A percentile compares a stretch with the other conserved stretches of the same genome.
Evolutionary conservation across 2,329 filamentous ascomycete species (phyloP).

Genomic region (Fusarium sp.): DNA sequence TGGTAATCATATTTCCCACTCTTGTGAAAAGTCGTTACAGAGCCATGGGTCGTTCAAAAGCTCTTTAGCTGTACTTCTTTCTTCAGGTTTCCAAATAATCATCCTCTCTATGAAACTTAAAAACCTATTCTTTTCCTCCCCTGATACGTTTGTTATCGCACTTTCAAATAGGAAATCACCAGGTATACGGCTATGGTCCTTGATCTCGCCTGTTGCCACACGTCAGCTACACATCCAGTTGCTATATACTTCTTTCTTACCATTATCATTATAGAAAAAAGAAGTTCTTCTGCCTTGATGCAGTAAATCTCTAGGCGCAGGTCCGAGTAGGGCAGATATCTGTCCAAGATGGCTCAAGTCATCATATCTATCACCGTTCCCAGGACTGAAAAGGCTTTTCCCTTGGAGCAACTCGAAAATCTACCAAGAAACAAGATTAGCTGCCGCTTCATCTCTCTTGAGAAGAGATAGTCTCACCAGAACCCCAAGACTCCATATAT

Average conservation of each 20-base stretch:
- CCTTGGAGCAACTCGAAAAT: conserved; percentile 24
- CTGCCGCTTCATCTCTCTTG: fast-evolving
- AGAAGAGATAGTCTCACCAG: conserved; percentile 23
- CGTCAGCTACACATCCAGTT: not conserved
- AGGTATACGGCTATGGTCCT: conserved; percentile 39
- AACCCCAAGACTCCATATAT: conserved; percentile 46
- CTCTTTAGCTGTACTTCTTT: not conserved
- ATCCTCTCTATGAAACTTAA: not conserved
- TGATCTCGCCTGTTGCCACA: conserved; percentile 34
- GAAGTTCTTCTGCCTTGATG: not conserved
- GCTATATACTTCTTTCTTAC: not conserved
- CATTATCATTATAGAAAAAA: not conserved
- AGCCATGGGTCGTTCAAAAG: not conserved
- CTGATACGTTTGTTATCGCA: not conserved
- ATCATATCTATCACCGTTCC: conserved; percentile 7
- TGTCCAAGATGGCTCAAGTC: conserved; percentile 19
- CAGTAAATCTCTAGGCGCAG: not conserved
- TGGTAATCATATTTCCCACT: not conserved
- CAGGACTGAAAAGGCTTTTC: conserved; percentile 15
- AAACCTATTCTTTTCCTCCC: conserved; percentile 40
- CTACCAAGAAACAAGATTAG: conserved; percentile 2
- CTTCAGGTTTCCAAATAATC: not conserved
- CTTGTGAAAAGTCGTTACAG: not conserved
- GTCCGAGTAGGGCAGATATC: conserved; percentile 16
- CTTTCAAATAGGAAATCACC: conserved; percentile 27